A percentile compares a stretch with the other conserved stretches of the same genome.
phyloP scores from a whole-genome alignment of 768 basidiomycete genomes.

The Boletus sensibilis region DNA sequence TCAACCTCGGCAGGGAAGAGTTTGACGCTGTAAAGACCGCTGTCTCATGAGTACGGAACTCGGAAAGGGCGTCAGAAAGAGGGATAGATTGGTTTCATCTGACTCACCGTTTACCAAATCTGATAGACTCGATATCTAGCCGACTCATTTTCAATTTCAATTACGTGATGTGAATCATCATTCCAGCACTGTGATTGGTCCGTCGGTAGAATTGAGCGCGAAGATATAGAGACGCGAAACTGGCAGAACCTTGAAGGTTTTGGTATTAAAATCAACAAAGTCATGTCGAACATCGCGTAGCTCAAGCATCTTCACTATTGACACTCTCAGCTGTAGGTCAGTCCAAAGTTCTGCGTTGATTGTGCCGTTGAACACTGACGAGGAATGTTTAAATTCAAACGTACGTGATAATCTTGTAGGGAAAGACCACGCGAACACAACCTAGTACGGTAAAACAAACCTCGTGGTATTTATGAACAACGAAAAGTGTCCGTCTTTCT shows the following conservation, averaged over 20 bases:
- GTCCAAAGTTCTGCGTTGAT: background rate
- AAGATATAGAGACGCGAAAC: background rate
- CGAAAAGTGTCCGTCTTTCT: constrained; percentile 14
- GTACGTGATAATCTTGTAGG: constrained; percentile 11
- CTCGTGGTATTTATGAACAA: constrained; percentile 14
- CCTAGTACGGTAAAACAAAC: constrained; percentile 2
- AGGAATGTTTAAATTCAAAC: background rate
- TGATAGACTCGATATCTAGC: constrained; percentile 27
- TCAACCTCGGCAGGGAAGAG: constrained; percentile 32
- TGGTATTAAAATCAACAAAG: constrained; percentile 8
- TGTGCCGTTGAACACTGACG: constrained; percentile 1
- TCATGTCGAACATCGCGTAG: constrained; percentile 5
- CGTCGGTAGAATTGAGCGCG: constrained; percentile 8
- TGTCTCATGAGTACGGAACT: constrained; percentile 25
- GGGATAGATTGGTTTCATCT: constrained; percentile 14
- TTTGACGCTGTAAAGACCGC: constrained; percentile 21
- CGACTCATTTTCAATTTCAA: constrained; percentile 21
- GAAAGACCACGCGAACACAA: constrained; percentile 5
- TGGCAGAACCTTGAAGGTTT: constrained; percentile 17
- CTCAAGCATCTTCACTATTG: background rate
- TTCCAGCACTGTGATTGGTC: constrained; percentile 19
- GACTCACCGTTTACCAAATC: constrained; percentile 10
- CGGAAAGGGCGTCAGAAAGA: constrained; percentile 7
- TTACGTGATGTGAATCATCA: constrained; percentile 27
- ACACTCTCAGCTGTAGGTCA: constrained; percentile 10